These are phyloP conservation scores for Diaporthe ilicicola DNA, from an alignment of 2,329 filamentous ascomycete genomes.

Conservation along the genomic window DNA sequence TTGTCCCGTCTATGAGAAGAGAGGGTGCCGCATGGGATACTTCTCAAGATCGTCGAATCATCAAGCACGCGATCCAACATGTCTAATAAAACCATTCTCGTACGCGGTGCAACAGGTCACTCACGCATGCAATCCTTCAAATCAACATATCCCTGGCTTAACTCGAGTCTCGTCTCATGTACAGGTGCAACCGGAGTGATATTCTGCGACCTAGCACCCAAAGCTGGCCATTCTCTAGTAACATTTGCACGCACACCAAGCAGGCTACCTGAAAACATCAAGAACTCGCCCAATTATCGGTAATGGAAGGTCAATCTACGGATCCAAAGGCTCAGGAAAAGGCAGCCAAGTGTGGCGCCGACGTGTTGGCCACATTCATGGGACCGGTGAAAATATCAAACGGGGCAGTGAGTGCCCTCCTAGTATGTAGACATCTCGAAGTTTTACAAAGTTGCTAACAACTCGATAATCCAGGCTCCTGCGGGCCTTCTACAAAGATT, in stretches of 20 bases:
- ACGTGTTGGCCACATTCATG: not conserved
- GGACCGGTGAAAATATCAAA: not conserved
- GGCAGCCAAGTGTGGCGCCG: not conserved
- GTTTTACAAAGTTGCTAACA: not conserved
- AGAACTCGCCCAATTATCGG: not conserved
- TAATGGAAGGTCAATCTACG: not conserved
- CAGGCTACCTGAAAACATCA: not conserved
- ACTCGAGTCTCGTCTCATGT: not conserved
- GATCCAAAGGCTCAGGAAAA: not conserved
- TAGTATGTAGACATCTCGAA: too few relatives aligned
- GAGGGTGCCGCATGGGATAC: not conserved
- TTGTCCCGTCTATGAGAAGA: not conserved
- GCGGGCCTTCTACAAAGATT: not conserved
- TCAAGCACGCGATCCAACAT: not conserved
- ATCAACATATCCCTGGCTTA: fast-evolving
- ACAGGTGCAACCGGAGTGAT: not conserved
- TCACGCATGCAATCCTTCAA: not conserved
- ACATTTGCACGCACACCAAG: not conserved
- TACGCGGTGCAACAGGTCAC: not conserved
- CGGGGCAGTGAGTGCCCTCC: not conserved
- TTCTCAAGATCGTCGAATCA: not conserved
- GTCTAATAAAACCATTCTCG: not conserved
- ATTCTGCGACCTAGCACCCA: constrained; percentile 1
- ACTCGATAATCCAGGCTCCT: not conserved
- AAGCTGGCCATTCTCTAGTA: constrained; percentile 2